Evolutionary conservation across 2,329 filamentous ascomycete genomes (phyloP).

Genomic region (Stagonosporopsis tanaceti): DNA sequence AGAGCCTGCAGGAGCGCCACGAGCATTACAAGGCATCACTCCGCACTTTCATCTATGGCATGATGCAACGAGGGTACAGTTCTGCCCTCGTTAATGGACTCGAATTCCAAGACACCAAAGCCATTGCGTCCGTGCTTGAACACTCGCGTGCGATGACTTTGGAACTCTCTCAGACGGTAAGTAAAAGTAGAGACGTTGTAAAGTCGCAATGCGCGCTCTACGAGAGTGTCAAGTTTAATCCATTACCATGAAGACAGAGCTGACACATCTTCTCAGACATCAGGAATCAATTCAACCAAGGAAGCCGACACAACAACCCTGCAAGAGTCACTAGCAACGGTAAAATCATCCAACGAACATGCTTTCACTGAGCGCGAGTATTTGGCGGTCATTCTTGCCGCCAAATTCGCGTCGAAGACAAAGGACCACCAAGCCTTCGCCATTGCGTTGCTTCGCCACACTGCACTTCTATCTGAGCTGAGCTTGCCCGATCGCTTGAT

Average conservation of each 20-base stretch:
- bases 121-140: constrained; percentile 43
- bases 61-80: constrained; percentile 65
- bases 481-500: constrained; percentile 51
- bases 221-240: neutral
- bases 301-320: constrained; percentile 27
- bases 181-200: neutral
- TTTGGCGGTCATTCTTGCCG: constrained; percentile 41
- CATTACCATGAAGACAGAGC: neutral
- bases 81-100: constrained; percentile 70
- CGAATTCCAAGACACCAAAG: constrained; percentile 71
- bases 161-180: constrained; percentile 28
- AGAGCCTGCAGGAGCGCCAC: constrained; percentile 27
- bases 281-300: neutral
- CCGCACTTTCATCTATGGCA: constrained; percentile 62
- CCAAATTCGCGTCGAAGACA: constrained; percentile 43
- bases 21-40: constrained; percentile 41
- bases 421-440: constrained; percentile 41
- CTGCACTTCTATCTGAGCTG: constrained; percentile 52
- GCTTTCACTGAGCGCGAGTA: constrained; percentile 48
- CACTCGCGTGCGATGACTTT: constrained; percentile 30
- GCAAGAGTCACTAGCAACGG: constrained; percentile 30
- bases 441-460: constrained; percentile 55
- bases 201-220: neutral
- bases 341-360: constrained; percentile 27
- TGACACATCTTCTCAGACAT: constrained; percentile 7